phyloP scores from a whole-genome alignment of 2,329 filamentous ascomycete genomes.

The Bertia moriformis region DNA sequence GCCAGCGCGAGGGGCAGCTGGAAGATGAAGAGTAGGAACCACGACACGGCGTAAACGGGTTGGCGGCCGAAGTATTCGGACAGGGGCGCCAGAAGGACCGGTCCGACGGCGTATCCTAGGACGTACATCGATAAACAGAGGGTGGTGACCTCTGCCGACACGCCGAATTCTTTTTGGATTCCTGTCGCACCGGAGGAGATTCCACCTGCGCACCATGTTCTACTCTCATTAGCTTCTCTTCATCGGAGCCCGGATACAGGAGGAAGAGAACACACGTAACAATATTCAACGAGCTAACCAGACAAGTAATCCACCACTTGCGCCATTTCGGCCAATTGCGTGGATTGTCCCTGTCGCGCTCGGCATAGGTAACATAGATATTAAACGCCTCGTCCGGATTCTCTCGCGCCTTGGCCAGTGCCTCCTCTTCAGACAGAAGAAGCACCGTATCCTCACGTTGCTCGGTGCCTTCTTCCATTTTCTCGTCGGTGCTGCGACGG shows the following conservation, averaged over 20 bases:
- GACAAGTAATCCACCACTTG: background rate
- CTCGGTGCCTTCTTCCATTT: background rate
- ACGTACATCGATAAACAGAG: constrained; percentile 29
- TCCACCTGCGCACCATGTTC: constrained; percentile 27
- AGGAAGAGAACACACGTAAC: background rate
- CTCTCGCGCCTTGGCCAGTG: background rate
- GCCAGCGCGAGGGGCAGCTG: constrained; percentile 25
- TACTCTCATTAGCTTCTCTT: background rate
- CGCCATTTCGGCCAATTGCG: background rate
- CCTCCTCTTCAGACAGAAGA: background rate
- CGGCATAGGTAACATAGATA: background rate
- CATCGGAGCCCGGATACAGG: background rate
- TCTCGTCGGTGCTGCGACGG: background rate
- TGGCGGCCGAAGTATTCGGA: constrained; percentile 24
- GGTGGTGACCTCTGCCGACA: constrained; percentile 22
- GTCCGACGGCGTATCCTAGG: constrained; percentile 24
- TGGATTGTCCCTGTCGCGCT: background rate
- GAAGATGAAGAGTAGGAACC: constrained; percentile 23
- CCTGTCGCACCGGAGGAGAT: constrained; percentile 26
- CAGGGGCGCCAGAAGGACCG: constrained; percentile 16
- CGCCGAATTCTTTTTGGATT: constrained; percentile 22
- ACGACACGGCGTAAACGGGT: constrained; percentile 24
- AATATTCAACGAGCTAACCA: background rate
- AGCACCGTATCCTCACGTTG: background rate
- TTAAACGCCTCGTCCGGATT: background rate